phyloP scores from a whole-genome alignment of 192 early-diverging fungal genomes.

The Backusella circina region DNA sequence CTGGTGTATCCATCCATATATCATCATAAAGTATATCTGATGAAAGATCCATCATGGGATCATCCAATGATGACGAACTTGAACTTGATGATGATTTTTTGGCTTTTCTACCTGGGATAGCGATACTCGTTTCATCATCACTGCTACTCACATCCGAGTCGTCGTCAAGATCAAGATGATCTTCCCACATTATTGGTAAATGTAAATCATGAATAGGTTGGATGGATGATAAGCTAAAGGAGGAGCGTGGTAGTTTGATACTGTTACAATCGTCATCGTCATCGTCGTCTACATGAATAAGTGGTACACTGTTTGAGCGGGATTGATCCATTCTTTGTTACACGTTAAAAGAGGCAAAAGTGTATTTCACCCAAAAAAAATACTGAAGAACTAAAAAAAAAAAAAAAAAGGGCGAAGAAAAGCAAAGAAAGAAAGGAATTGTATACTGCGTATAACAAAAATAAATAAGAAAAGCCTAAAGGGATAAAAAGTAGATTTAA shows the following conservation, averaged over 20 bases:
- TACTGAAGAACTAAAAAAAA: too few relatives aligned
- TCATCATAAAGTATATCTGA: constrained; percentile 11
- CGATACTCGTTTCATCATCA: constrained; percentile 10
- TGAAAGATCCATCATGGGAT: constrained; percentile 1
- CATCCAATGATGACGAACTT: neutral
- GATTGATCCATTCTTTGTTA: neutral
- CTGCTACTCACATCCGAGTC: neutral
- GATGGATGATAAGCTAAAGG: constrained; percentile 9
- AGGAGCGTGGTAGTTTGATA: neutral
- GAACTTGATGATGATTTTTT: neutral
- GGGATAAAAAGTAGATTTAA: neutral
- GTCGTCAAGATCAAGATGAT: neutral
- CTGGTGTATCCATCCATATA: constrained; percentile 15
- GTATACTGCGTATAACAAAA: neutral
- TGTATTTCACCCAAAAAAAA: neutral
- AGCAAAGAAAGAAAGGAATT: neutral
- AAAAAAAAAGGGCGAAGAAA: neutral
- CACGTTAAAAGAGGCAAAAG: neutral
- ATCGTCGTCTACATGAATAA: constrained; percentile 8
- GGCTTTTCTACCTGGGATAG: neutral
- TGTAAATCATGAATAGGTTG: constrained; percentile 1
- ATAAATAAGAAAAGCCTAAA: neutral
- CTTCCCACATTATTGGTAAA: neutral
- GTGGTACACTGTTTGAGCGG: constrained; percentile 9
- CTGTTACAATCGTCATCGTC: neutral